Percentiles rank a stretch among this genome's conserved stretches.
Evolutionary conservation across 2,329 filamentous ascomycete species (phyloP).

Genomic region (Pseudofabraea citricarpa): DNA sequence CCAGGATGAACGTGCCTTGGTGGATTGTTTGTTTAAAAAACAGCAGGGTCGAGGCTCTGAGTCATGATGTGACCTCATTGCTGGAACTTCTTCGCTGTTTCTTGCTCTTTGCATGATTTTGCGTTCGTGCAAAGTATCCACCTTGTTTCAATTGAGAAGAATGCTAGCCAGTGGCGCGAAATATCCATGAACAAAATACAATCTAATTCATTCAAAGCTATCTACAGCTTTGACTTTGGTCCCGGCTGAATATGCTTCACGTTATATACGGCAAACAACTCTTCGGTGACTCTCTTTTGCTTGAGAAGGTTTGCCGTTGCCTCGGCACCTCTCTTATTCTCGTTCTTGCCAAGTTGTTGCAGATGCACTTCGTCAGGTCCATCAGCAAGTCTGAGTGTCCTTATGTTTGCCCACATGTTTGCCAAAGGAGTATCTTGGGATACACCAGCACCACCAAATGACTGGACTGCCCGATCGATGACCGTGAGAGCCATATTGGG

Average conservation of each 20-base stretch:
- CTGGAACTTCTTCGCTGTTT: too few relatives aligned
- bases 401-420: conserved; percentile 72
- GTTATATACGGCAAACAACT: conserved; percentile 59
- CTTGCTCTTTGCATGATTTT: too few relatives aligned
- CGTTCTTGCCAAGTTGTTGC: conserved; percentile 73
- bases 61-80: too few relatives aligned
- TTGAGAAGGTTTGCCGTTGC: conserved; percentile 56
- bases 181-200: not conserved
- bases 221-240: conserved; percentile 27
- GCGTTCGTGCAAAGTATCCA: too few relatives aligned
- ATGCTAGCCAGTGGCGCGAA: too few relatives aligned
- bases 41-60: too few relatives aligned
- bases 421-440: conserved; percentile 93
- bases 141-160: too few relatives aligned
- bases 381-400: conserved; percentile 83
- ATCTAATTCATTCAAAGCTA: conserved; percentile 1
- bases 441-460: conserved; percentile 86
- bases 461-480: conserved; percentile 91
- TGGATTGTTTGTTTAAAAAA: too few relatives aligned
- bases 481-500: conserved; percentile 78
- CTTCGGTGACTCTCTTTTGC: conserved; percentile 61
- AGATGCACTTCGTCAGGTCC: conserved; percentile 95
- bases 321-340: conserved; percentile 65
- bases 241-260: conserved; percentile 30
- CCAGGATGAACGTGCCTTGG: too few relatives aligned